Evolutionary conservation across 768 basidiomycete genomes (phyloP).

Genomic region (Podaxis sp.): DNA sequence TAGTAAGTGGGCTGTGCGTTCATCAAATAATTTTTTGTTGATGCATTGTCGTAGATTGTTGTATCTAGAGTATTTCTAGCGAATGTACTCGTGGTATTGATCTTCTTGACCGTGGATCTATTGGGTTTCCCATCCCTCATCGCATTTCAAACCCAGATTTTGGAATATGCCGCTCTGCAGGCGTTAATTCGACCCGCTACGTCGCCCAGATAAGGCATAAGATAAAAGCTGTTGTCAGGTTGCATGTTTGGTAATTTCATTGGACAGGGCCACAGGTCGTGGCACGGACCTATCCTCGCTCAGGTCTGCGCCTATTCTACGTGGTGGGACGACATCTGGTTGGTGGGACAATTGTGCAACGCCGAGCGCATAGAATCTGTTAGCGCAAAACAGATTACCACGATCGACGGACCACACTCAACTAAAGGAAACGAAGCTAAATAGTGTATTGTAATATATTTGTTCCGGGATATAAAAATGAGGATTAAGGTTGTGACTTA

Average conservation of each 20-base stretch:
- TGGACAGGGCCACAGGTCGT: neutral
- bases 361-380: neutral
- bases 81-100: neutral
- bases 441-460: constrained; percentile 49
- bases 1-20: constrained; percentile 9
- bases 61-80: constrained; percentile 7
- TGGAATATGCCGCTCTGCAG: neutral
- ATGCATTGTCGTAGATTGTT: constrained; percentile 8
- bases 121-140: constrained; percentile 1
- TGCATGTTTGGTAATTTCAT: constrained; percentile 5
- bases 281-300: constrained; percentile 1
- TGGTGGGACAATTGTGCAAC: neutral
- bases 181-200: neutral
- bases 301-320: neutral
- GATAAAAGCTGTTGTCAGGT: constrained; percentile 6
- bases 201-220: neutral
- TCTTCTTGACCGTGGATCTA: constrained; percentile 2
- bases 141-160: neutral
- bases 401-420: neutral
- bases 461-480: constrained; percentile 42
- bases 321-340: neutral
- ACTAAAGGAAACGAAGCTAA: constrained; percentile 4
- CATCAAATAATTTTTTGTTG: constrained; percentile 10
- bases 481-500: constrained; percentile 38
- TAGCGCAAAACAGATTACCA: neutral